Evolutionary conservation across 768 basidiomycete species (phyloP), one percentile per base, ranked within the genome.

Genomic region (Russula earlei): DNA sequence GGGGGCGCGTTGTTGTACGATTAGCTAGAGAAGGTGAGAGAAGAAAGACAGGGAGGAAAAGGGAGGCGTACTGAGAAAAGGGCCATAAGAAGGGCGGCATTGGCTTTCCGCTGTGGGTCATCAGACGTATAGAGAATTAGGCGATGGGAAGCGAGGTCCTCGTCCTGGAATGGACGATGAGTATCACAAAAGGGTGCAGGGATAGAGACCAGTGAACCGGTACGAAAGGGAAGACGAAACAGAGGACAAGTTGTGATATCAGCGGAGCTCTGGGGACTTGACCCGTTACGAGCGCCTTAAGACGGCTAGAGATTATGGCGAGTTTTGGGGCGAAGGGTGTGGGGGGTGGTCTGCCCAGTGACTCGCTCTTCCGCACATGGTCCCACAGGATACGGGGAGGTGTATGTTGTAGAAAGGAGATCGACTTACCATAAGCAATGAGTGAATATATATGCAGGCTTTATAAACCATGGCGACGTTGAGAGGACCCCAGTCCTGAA

Each of bases 391-490:
- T 20, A 45, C 19, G 19, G 31, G 20, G 46, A 3, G 22, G 14
- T 19, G 31, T 19, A 38, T 14, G 17, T 45, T 25, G 27, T 36
- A 52, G 36, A 45, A 24, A 47, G 43, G 37, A 33, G 31, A 52
- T 44, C 42, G 22, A 54, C 47, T 54, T 37, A 59, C 29, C 31
- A 49, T 51, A 40, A 93, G 78, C 46, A 94, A 77, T 68, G 91
- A 87, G 66, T 94, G 92, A 55, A 94, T 85, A 61, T 91, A 80
- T 33, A 95, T 89, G 71, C 92, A 94, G 29, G 84, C 87, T 70
- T 87, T 91, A 74, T 91, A 92, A 31, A 92, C 87, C 87, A 88
- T 89, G n/a, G 87, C 84, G 37, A 92, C 76, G 67, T 92, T 92
- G 52, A 93, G 75, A 29, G 92, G 92, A 14, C 92, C 92, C 84